phyloP scores from a whole-genome alignment of 192 early-diverging fungal species.

The Backusella sp. region DNA sequence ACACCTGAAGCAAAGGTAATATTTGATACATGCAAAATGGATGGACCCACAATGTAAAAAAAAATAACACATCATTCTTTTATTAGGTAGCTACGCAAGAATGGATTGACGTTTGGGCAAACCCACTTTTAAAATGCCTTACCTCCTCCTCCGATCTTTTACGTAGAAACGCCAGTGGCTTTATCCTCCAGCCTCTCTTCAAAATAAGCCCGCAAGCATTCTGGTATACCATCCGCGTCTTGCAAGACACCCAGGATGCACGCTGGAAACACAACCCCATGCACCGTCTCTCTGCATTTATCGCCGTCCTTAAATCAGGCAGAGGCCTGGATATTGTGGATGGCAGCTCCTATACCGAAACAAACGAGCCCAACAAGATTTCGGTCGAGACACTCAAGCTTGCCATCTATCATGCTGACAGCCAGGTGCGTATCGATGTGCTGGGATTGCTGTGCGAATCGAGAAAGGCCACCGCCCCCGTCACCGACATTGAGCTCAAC shows the following conservation, averaged over 20 bases:
- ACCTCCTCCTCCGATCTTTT: slow-evolving; percentile 48
- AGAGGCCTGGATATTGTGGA: slow-evolving; percentile 58
- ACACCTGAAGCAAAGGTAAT: slow-evolving; percentile 11
- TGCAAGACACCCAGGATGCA: slow-evolving; percentile 28
- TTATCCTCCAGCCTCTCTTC: slow-evolving; percentile 53
- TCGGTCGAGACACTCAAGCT: slow-evolving; percentile 47
- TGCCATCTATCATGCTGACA: slow-evolving; percentile 72
- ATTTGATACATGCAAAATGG: neutral
- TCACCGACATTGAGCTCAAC: slow-evolving; percentile 59
- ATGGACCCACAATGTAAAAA: neutral
- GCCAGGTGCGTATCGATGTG: slow-evolving; percentile 73
- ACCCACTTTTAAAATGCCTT: slow-evolving; percentile 52
- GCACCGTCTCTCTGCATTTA: slow-evolving; percentile 61
- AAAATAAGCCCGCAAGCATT: slow-evolving; percentile 44
- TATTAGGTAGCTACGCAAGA: slow-evolving; percentile 27
- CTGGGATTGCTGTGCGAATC: slow-evolving; percentile 83
- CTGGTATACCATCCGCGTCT: slow-evolving; percentile 43
- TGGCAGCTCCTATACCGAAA: slow-evolving; percentile 37
- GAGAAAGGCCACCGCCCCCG: slow-evolving; percentile 59
- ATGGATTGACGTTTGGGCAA: slow-evolving; percentile 57
- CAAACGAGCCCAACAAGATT: slow-evolving; percentile 27
- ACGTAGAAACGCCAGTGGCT: slow-evolving; percentile 57
- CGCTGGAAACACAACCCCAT: slow-evolving; percentile 12
- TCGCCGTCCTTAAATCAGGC: slow-evolving; percentile 55
- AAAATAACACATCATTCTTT: neutral